Conservation (phyloP, 1,139 yeast genomes). For the Wickerhamiella pararugosa region DNA sequence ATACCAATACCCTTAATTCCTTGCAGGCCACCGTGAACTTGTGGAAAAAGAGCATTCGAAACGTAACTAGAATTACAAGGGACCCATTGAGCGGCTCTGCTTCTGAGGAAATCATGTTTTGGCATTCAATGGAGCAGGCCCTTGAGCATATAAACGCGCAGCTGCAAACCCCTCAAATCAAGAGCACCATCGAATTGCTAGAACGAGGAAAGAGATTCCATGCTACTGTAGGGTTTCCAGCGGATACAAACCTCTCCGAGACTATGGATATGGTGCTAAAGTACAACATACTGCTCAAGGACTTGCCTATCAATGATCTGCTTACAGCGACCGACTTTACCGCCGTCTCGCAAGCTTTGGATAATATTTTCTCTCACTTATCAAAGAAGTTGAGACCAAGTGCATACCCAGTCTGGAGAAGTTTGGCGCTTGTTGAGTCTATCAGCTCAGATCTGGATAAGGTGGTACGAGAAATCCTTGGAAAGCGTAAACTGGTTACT, state of each 20-base stretch:
- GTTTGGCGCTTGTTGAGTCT: conserved; percentile 49
- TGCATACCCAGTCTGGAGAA: conserved; percentile 50
- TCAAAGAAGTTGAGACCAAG: conserved; percentile 43
- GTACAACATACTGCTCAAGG: conserved; percentile 51
- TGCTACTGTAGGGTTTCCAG: conserved; percentile 54
- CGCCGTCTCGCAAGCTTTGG: conserved; percentile 34
- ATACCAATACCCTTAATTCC: conserved; percentile 45
- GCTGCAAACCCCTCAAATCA: conserved; percentile 38
- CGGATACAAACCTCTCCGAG: conserved; percentile 56
- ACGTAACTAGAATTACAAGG: conserved; percentile 36
- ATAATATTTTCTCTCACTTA: conserved; percentile 43
- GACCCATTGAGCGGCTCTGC: conserved; percentile 46
- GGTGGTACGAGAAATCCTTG: conserved; percentile 19
- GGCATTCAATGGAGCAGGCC: conserved; percentile 61
- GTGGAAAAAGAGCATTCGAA: conserved; percentile 58
- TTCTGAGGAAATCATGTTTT: conserved; percentile 58
- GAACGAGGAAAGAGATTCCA: conserved; percentile 66
- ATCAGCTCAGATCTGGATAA: conserved; percentile 34
- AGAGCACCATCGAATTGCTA: conserved; percentile 45
- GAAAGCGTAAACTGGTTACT: not conserved
- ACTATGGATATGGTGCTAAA: conserved; percentile 37
- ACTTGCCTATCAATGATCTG: conserved; percentile 54
- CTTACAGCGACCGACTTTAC: conserved; percentile 34
- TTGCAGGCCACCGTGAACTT: conserved; percentile 51
- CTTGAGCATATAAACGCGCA: conserved; percentile 45